Percentiles rank a stretch among this genome's conserved stretches.
Conservation (phyloP, 164 flowering plant species). For the Kingdonia uniflora region DNA sequence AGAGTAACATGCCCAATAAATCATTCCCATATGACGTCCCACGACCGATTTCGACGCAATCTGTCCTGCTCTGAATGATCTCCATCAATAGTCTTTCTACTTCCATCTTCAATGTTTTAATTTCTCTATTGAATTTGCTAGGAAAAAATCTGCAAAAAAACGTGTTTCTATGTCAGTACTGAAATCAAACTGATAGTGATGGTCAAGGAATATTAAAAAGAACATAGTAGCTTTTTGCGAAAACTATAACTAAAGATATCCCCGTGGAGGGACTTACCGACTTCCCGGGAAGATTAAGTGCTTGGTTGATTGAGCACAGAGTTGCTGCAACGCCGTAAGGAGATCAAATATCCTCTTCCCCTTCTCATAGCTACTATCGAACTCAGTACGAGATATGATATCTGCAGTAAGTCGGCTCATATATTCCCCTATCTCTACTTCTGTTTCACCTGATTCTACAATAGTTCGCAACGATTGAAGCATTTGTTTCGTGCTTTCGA, state of each 20-base stretch:
- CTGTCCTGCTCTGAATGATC: constrained; percentile 73
- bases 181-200: constrained; percentile 8
- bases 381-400: constrained; percentile 78
- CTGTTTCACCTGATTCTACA: constrained; percentile 35
- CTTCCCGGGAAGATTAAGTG: constrained; percentile 86
- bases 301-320: constrained; percentile 65
- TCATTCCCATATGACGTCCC: constrained; percentile 72
- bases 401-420: constrained; percentile 70
- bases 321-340: constrained; percentile 51
- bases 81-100: constrained; percentile 81
- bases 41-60: constrained; percentile 61
- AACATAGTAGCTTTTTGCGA: too few species aligned
- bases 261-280: constrained; percentile 59
- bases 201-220: background rate
- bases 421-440: constrained; percentile 70
- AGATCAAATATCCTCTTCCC: constrained; percentile 72
- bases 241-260: too few species aligned
- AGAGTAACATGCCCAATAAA: constrained; percentile 64
- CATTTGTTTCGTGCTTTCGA: constrained; percentile 65
- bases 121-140: constrained; percentile 74
- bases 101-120: constrained; percentile 68
- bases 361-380: constrained; percentile 66
- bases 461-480: constrained; percentile 32
- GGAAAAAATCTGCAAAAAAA: constrained; percentile 55
- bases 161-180: background rate